Base-by-base conservation (phyloP, 495 filamentous ascomycete genomes). In the Hamigera avellanea region DNA sequence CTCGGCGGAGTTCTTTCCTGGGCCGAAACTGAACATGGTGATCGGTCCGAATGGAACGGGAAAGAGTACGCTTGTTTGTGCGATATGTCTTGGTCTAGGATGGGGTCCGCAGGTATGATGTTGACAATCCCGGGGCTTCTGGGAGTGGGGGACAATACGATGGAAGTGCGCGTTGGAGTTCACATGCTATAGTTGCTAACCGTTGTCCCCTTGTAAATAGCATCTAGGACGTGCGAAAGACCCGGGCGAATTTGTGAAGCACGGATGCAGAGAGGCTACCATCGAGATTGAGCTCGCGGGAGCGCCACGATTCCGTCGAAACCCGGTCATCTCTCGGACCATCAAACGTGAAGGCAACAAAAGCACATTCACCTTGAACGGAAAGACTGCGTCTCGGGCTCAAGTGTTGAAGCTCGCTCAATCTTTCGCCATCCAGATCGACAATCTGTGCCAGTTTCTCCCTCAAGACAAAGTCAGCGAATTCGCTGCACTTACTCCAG, bases 31-130 rank as follows among this genome's bases (percentile, higher is more conserved):
- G 48, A 99, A 99, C 53, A 96, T 99, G 93, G 78, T 99, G 39
- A 95, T 99, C 46, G 91, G 91, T 0, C 91, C 91, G 7, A 99
- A 99, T 52, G 91, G 91, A 30, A 95, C 91, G 0, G 91, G 91
- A 30, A 99, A 99, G 55, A 95, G 87, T 66, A 94, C 93, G 0
- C 72, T 99, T 19, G 91, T 99, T 19, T 96, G 91, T 59, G 91
- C 93, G 18, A 93, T 99, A 42, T 96, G 93, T 59, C 59, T 99
- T 9, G 91, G 91, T 6, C 61, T 99, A 19, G 91, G 91, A 23
- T 95, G 78, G 70, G 69, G 74, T 2, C 77, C 91, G 19, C 69
- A 62, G 55, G 70, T 80, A 64, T 50, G 65, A n/a, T n/a, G n/a
- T n/a, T n/a, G 35, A 19, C n/a, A 12, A 17, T n/a, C 13, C 28